Base-by-base conservation (phyloP, 345 rosid genomes). In the Abelmoschus esculentus region DNA sequence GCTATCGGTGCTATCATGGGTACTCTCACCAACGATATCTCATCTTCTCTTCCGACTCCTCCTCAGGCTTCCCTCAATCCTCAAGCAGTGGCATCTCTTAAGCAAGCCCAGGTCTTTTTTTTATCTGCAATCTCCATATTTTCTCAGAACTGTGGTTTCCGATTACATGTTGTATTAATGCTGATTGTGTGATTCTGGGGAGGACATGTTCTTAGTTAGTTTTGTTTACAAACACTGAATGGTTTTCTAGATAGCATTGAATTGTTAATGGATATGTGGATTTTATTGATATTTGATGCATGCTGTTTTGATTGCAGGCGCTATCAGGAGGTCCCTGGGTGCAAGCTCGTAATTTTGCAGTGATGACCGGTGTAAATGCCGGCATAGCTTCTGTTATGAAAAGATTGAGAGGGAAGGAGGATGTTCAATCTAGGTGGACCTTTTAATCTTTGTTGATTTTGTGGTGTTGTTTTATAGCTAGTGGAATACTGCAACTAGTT, bases 331-430 rank as follows among this genome's bases (percentile, higher is more conserved):
- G 96, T 54, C 98, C 97, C 1, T 82, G 86, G 79, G 78, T 84
- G 28, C 98, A 93, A 89, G 98, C 98, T 78, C 93, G 98, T 56
- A 93, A 93, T 72, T 90, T 93, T 61, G 98, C 98, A 7, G 90
- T 90, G 9, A 87, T 93, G 80, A 90, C 98, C 0, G 91, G 98
- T 75, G 96, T 88, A 12, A 93, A 91, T 86, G 92, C 98, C 5
- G 98, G 98, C 54, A 83, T 93, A 31, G 78, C 97, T 42, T 84
- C 85, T 68, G 80, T 90, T 11, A 87, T 93, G 98, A 89, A 80
- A 77, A 86, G 98, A 73, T 67, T 93, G 77, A 81, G 97, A 86
- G 98, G 98, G 76, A 93, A 91, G 58, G 96, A 91, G 75, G 98
- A 93, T 83, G 84, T 93, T 14, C 90, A 91, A 69, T 86, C 97